Conservation (phyloP, 139 green algal genomes). For the Raphidocelis subcapitata region DNA sequence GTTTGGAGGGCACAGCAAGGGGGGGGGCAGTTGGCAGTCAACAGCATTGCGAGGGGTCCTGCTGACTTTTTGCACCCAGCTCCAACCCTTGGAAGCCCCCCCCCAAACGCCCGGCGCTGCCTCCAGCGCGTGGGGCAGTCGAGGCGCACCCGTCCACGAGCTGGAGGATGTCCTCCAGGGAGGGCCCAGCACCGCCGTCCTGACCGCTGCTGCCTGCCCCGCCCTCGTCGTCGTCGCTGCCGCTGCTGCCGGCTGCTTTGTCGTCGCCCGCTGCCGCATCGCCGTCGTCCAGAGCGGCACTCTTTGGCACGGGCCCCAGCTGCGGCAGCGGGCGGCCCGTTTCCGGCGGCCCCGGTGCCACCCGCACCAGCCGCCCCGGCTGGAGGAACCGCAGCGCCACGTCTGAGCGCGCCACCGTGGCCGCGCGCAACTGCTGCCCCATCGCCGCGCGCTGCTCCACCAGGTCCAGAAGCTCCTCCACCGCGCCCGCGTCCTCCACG, state of each 20-base stretch:
- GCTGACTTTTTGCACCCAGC: no score
- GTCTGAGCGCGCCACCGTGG: constrained; percentile 37
- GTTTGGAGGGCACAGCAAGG: neutral
- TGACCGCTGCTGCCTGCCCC: neutral
- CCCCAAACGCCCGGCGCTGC: no score
- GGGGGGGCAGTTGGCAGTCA: no score
- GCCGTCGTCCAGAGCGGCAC: neutral
- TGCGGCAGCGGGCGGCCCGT: constrained; percentile 4
- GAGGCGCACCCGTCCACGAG: neutral
- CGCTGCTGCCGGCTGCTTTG: neutral
- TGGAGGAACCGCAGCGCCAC: constrained; percentile 83
- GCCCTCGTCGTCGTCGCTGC: neutral
- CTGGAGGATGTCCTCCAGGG: neutral
- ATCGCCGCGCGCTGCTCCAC: constrained; percentile 45
- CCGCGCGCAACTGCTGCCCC: constrained; percentile 25
- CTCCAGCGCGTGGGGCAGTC: no score
- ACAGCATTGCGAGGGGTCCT: no score
- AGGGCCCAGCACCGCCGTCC: neutral
- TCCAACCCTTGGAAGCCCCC: no score
- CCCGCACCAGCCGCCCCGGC: constrained; percentile 64
- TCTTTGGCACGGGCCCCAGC: neutral
- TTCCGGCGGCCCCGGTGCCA: constrained; percentile 42
- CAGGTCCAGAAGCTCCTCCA: constrained; percentile 32
- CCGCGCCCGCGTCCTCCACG: constrained; percentile 54
- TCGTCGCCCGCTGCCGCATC: neutral